Evolutionary conservation across 805 yeast genomes (phyloP), one percentile per base, ranked within the genome.

Genomic region (Lachancea fermentati): DNA sequence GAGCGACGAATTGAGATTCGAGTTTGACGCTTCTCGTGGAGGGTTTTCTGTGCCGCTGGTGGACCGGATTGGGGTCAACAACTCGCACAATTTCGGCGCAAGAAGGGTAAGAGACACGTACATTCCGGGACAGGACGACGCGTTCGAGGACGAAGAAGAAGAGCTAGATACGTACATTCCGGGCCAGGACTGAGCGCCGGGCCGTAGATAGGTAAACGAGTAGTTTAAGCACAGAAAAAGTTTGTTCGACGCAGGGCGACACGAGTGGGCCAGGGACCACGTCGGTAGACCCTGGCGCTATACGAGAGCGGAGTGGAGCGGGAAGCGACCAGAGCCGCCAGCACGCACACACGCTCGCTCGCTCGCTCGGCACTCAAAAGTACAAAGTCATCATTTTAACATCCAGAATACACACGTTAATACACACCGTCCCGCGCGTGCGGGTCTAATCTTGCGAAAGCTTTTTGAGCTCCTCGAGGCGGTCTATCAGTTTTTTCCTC

Each of bases 1-100:
- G 1, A 68, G 82, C 37, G 89, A 83, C 55, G 95, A 86, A 43
- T 46, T 49, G 47, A 63, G 75, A 54, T 71, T 70, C 39, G 75
- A 71, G 49, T 67, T 73, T 50, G 75, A 74, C 42, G 70, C 74
- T 2, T 66, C 66, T 16, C 55, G 76, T 43, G 74, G 72, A 43
- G 74, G 74, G 2, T 63, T 63, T 47, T 65, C 74, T n/a, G 62
- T 66, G 12, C 62, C 69, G 32, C 51, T 62, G 30, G 62, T 62
- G 32, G 63, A 60, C 26, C 53, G 62, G 25, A 54, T 52, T 29
- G 61, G 58, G 16, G 19, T 32, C n/a, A 40, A 37, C 36, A 28
- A 37, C 9, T 44, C 46, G n/a, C 48, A 47, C 37, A 54, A 62
- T 46, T 60, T 57, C 41, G 63, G 63, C 36, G 62, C 60, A 6